Conservation (phyloP, 2,329 filamentous ascomycete genomes). For the Magnaporthiopsis poae region DNA sequence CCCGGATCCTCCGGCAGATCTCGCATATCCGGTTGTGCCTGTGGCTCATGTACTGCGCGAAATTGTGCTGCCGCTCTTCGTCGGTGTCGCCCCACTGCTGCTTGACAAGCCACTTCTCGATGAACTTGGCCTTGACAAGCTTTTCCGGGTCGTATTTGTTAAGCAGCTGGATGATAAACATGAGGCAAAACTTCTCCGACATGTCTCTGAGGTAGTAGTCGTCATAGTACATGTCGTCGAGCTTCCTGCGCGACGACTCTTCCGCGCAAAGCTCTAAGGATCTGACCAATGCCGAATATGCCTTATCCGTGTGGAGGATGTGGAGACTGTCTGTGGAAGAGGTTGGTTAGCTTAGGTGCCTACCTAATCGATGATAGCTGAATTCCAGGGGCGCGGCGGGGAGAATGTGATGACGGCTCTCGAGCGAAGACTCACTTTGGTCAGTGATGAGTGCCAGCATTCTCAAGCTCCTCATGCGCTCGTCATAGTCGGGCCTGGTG, state of each 20-base stretch:
- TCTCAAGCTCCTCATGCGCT: slow-evolving; percentile 46
- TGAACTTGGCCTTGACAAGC: slow-evolving; percentile 53
- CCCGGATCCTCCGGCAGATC: slow-evolving; percentile 39
- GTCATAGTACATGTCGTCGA: slow-evolving; percentile 49
- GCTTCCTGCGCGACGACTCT: slow-evolving; percentile 39
- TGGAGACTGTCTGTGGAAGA: slow-evolving; percentile 29
- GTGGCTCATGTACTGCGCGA: slow-evolving; percentile 38
- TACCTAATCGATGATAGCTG: slow-evolving; percentile 3
- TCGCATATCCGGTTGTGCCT: slow-evolving; percentile 44
- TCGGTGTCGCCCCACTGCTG: slow-evolving; percentile 57
- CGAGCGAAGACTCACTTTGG: slow-evolving; percentile 24
- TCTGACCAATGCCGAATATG: slow-evolving; percentile 48
- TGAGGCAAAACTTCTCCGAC: slow-evolving; percentile 49
- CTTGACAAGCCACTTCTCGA: slow-evolving; percentile 64
- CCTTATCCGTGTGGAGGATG: slow-evolving; percentile 39
- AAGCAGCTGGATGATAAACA: slow-evolving; percentile 49
- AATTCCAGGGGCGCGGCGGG: slow-evolving; percentile 6
- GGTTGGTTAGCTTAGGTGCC: not conserved
- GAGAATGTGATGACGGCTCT: slow-evolving; percentile 17
- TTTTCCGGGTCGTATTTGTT: slow-evolving; percentile 46
- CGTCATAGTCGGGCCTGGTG: slow-evolving; percentile 47
- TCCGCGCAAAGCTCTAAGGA: slow-evolving; percentile 47
- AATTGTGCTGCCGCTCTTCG: slow-evolving; percentile 44
- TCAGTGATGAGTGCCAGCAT: slow-evolving; percentile 47
- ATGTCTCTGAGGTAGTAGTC: slow-evolving; percentile 54